Percentiles rank a stretch among this genome's conserved stretches.
These are phyloP conservation scores for Cenococcum geophilum DNA, from an alignment of 495 filamentous ascomycete genomes.

Conservation along the genomic window DNA sequence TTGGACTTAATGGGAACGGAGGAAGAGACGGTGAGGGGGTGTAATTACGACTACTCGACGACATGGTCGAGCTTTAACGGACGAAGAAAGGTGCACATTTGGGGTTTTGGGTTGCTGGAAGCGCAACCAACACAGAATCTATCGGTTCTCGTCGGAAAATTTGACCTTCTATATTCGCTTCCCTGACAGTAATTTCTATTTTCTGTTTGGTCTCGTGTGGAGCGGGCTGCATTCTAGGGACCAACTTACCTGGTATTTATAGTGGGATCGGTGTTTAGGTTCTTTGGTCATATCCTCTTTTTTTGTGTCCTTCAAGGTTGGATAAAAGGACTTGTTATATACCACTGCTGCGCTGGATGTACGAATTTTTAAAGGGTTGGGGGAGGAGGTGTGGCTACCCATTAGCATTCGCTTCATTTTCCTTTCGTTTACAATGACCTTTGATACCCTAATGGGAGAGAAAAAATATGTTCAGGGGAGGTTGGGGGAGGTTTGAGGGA, in stretches of 20 bases:
- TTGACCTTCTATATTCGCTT: background rate
- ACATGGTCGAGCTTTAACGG: background rate
- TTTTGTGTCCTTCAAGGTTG: background rate
- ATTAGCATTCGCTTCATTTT: no score
- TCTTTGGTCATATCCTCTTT: background rate
- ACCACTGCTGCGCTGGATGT: conserved; percentile 12
- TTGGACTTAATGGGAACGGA: conserved; percentile 10
- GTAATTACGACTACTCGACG: conserved; percentile 4
- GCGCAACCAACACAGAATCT: background rate
- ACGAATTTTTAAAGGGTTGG: no score
- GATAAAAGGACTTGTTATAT: conserved; percentile 8
- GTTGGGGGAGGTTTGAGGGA: no score
- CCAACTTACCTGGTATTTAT: background rate
- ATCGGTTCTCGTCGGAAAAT: background rate
- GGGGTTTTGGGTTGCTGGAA: background rate
- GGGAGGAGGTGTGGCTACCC: no score
- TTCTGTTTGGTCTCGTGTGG: conserved; percentile 17
- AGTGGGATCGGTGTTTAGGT: background rate
- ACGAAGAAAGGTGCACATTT: conserved; percentile 7
- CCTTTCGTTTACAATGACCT: no score
- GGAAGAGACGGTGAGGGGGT: background rate
- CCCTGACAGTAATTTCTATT: background rate
- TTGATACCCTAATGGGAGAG: no score
- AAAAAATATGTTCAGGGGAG: no score
- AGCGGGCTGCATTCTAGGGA: conserved; percentile 9